Evolutionary conservation across 768 basidiomycete genomes (phyloP).

Genomic region (Plicaturopsis crispa): DNA sequence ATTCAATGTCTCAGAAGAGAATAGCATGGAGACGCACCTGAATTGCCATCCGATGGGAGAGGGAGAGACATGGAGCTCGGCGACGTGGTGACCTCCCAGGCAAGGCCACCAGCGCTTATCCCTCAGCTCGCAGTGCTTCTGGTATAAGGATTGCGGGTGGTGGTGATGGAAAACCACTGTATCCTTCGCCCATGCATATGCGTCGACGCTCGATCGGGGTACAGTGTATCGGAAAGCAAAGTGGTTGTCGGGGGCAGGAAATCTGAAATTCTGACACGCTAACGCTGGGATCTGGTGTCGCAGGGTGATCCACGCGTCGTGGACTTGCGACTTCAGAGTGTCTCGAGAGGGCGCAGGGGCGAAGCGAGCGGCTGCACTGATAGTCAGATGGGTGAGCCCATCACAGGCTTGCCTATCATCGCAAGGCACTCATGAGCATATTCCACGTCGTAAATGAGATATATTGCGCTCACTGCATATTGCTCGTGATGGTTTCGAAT

Average conservation of each 20-base stretch:
- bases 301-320: background rate
- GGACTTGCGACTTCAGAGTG: background rate
- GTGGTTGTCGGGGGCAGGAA: background rate
- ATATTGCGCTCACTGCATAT: too few species aligned
- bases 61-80: conserved; percentile 1
- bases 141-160: background rate
- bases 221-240: background rate
- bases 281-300: background rate
- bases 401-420: background rate
- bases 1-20: too few species aligned
- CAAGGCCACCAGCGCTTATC: conserved; percentile 1
- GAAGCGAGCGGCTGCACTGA: background rate
- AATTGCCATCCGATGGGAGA: background rate
- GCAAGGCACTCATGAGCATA: too few species aligned
- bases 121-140: background rate
- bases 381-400: background rate
- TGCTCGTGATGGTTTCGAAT: background rate
- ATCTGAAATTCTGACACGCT: background rate
- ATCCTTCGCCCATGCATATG: background rate
- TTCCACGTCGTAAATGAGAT: too few species aligned
- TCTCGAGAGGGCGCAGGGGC: too few species aligned
- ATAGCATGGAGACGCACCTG: too few species aligned
- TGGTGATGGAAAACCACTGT: background rate
- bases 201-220: background rate
- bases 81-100: background rate